Evolutionary conservation across 495 filamentous ascomycete genomes (phyloP).

Genomic region (Aspergillus sparsus): DNA sequence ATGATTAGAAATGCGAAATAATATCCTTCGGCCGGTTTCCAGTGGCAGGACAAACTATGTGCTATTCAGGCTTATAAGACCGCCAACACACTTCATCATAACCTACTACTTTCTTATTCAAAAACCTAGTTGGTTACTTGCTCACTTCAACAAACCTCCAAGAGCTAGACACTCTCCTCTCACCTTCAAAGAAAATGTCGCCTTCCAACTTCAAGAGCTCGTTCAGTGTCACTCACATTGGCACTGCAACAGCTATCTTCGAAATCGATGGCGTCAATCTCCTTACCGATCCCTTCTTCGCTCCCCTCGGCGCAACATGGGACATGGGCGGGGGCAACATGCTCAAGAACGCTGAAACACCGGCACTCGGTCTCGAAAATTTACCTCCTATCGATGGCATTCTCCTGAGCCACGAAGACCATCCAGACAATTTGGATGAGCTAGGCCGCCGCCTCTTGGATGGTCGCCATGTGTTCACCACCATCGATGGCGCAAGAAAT

Average conservation of each 20-base stretch:
- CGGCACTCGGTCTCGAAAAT: conserved; percentile 38
- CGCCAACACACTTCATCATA: too few relatives aligned
- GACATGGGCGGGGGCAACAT: conserved; percentile 28
- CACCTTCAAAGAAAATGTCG: too few relatives aligned
- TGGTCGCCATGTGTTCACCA: conserved; percentile 53
- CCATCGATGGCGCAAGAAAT: conserved; percentile 47
- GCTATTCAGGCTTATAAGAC: too few relatives aligned
- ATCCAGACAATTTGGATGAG: conserved; percentile 55
- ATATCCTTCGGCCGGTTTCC: too few relatives aligned
- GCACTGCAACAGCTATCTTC: conserved; percentile 54
- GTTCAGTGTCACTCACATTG: conserved; percentile 45
- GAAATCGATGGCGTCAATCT: conserved; percentile 48
- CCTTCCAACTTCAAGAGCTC: background rate
- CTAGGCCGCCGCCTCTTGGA: conserved; percentile 45
- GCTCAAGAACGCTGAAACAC: conserved; percentile 36
- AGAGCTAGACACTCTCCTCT: too few relatives aligned
- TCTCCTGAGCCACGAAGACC: conserved; percentile 58
- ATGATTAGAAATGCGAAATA: too few relatives aligned
- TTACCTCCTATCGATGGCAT: conserved; percentile 54
- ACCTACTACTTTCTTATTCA: too few relatives aligned
- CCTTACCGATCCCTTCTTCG: conserved; percentile 58
- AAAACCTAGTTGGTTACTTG: too few relatives aligned
- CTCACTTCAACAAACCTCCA: too few relatives aligned
- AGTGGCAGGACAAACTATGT: too few relatives aligned
- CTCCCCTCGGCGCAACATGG: conserved; percentile 42